A percentile compares a stretch with the other conserved stretches of the same genome.
phyloP scores from a whole-genome alignment of 2,329 filamentous ascomycete species.

The Claviceps spartinae region DNA sequence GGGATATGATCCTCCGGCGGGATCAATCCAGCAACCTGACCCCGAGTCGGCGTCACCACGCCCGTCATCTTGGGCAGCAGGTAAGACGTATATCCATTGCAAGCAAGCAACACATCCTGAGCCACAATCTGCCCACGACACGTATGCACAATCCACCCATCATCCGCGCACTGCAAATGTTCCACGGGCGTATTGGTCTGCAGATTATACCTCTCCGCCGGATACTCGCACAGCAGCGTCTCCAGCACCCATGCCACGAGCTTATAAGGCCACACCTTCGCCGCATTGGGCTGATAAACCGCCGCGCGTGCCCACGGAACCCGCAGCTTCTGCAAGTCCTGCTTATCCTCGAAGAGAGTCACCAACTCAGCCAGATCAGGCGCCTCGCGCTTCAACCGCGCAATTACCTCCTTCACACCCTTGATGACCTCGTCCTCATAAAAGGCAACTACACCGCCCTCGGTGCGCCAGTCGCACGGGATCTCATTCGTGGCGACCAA shows the following conservation, averaged over 20 bases:
- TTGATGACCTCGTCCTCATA: slow-evolving; percentile 42
- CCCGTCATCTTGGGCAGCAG: slow-evolving; percentile 56
- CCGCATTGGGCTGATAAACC: slow-evolving; percentile 50
- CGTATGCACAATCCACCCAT: slow-evolving; percentile 51
- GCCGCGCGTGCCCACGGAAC: slow-evolving; percentile 46
- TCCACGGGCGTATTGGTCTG: slow-evolving; percentile 60
- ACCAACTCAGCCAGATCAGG: slow-evolving; percentile 43
- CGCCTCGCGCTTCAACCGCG: slow-evolving; percentile 30
- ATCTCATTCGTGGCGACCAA: slow-evolving; percentile 45
- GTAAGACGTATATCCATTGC: slow-evolving; percentile 72
- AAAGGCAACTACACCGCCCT: slow-evolving; percentile 51
- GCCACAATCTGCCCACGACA: slow-evolving; percentile 52
- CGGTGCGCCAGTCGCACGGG: slow-evolving; percentile 54
- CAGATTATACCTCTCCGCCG: slow-evolving; percentile 46
- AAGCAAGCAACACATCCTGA: slow-evolving; percentile 57
- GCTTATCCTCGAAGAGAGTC: slow-evolving; percentile 24
- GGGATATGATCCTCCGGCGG: slow-evolving; percentile 32
- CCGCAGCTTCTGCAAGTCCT: slow-evolving; percentile 36
- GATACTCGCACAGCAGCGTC: slow-evolving; percentile 28
- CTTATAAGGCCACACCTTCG: slow-evolving; percentile 73
- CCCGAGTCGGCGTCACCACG: slow-evolving; percentile 64
- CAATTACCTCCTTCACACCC: slow-evolving; percentile 36
- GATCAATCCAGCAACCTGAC: slow-evolving; percentile 54
- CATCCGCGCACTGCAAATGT: slow-evolving; percentile 24
- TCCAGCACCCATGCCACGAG: slow-evolving; percentile 61